Conservation (phyloP, 305 asterid genomes). For the Fraxinus latifolia region DNA sequence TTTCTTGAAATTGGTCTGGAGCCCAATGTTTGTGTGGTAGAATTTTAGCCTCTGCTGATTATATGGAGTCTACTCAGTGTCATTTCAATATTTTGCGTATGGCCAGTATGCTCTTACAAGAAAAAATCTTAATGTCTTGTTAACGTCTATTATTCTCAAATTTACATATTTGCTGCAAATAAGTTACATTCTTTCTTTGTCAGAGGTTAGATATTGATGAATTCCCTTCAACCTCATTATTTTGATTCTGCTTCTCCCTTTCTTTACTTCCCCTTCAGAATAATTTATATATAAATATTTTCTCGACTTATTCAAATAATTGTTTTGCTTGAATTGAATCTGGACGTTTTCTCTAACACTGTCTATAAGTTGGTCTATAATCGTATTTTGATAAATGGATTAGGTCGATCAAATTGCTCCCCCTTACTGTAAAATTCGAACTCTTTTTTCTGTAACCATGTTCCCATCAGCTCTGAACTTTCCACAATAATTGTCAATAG, state of each 20-base stretch:
- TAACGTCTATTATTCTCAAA: not conserved
- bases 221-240: not conserved
- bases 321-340: not conserved
- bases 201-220: constrained; percentile 1
- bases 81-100: not conserved
- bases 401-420: not conserved
- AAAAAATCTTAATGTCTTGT: not conserved
- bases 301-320: not conserved
- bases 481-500: not conserved
- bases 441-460: not conserved
- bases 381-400: not conserved
- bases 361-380: not conserved
- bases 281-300: not conserved
- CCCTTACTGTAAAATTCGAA: not conserved
- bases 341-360: not conserved
- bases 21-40: not conserved
- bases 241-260: not conserved
- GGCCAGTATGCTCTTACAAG: not conserved
- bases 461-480: not conserved
- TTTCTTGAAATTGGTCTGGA: not conserved
- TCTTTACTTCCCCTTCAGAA: not conserved
- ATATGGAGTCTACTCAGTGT: not conserved
- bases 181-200: not conserved
- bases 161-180: not conserved
- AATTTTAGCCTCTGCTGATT: not conserved